Evolutionary conservation across 1,139 yeast genomes (phyloP), one percentile per base, ranked within the genome.

Genomic region (Schizosaccharomyces versatilis): DNA sequence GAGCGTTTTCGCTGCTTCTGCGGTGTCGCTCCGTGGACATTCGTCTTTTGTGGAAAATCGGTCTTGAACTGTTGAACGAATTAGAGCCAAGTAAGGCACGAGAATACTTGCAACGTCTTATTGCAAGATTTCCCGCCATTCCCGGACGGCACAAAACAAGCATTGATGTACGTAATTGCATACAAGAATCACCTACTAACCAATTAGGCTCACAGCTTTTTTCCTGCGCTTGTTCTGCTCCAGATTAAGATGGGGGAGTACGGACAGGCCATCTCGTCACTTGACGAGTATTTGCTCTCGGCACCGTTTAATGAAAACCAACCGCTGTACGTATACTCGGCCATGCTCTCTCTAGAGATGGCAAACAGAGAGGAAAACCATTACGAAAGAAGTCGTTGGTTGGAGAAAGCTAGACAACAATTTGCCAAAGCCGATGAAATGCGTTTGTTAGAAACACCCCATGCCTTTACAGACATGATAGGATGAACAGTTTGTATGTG

Each of bases 1-100:
- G 14, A n/a, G 56, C 57, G 7, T 55, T 48, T 38, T 47, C 56
- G n/a, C 40, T 54, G 17, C 38, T 52, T 14, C 38, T 54, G 47
- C 40, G 54, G 17, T 42, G 47, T 12, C 41, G 51, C 8, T 41
- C 49, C 19, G 49, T 51, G 32, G 44, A 47, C 38, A 38, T 54
- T 14, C 38, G 38, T 6, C 42, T 39, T 36, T 32, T 54, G 17
- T 54, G 56, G 56, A 55, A 52, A 24, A 36, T 54, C 32, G 56
- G 56, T 9, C 19, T 54, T 6, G 56, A 54, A 10, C 39, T 54
- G 15, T 55, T 54, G 15, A 49, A 38, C n/a, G 38, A 54, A 44
- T 10, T 41, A 6, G 38, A 36, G 7, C 48, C 57, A 7, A 39
- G 52, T 9, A 40, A 39, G 7, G 48, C 51, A 10, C 32, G 40